phyloP scores from a whole-genome alignment of 2,329 filamentous ascomycete genomes.

The Talaromyces sp. region DNA sequence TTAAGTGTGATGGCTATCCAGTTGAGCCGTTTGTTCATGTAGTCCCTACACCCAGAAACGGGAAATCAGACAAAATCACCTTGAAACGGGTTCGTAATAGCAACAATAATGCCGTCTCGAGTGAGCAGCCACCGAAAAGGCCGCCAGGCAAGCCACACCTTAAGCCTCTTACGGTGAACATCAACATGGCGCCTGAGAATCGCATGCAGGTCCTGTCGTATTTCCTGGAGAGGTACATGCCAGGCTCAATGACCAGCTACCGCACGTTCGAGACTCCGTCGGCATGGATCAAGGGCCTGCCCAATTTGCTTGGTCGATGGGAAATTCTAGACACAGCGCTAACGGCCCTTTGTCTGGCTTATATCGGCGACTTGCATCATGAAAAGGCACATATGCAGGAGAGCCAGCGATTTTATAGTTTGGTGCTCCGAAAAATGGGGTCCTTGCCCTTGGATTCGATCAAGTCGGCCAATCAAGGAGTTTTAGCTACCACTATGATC shows the following conservation, averaged over 20 bases:
- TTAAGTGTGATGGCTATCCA: constrained; percentile 8
- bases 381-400: constrained; percentile 4
- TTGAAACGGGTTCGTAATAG: constrained; percentile 3
- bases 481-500: constrained; percentile 10
- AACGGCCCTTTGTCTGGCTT: constrained; percentile 8
- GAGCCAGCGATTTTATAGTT: constrained; percentile 7
- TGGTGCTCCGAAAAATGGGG: constrained; percentile 1
- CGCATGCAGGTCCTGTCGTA: constrained; percentile 10
- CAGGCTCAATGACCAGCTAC: constrained; percentile 7
- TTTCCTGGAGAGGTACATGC: constrained; percentile 10
- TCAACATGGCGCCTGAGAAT: constrained; percentile 10
- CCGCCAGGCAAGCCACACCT: no score
- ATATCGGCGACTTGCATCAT: constrained; percentile 8
- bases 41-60: constrained; percentile 2
- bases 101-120: neutral
- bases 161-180: neutral
- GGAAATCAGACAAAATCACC: constrained; percentile 2
- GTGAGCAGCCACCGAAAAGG: neutral
- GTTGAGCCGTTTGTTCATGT: constrained; percentile 10
- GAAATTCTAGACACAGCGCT: constrained; percentile 8
- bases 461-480: constrained; percentile 9
- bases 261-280: constrained; percentile 9
- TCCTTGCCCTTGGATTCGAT: constrained; percentile 8
- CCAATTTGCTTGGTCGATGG: constrained; percentile 8
- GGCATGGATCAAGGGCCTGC: constrained; percentile 10